Percentiles rank a stretch among this genome's conserved stretches.
These are phyloP conservation scores for Beauveria asiatica DNA, from an alignment of 2,329 filamentous ascomycete genomes.

Conservation along the genomic window DNA sequence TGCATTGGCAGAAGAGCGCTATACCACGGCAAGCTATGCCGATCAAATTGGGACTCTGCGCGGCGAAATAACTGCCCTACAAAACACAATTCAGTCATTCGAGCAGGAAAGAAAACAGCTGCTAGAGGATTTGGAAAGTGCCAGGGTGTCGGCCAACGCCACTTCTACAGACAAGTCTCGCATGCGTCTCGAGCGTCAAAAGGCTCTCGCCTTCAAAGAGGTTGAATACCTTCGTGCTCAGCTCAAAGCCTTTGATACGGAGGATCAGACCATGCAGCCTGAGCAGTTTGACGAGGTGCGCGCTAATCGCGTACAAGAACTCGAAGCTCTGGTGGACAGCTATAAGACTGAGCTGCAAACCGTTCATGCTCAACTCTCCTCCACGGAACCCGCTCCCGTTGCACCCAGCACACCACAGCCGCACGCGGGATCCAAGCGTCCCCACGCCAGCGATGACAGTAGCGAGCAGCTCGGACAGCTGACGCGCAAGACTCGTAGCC, in stretches of 20 bases:
- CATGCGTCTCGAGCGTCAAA: constrained; percentile 75
- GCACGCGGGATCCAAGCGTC: constrained; percentile 52
- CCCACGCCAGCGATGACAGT: constrained; percentile 44
- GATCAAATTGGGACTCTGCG: constrained; percentile 73
- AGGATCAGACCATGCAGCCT: constrained; percentile 79
- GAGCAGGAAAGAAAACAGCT: constrained; percentile 62
- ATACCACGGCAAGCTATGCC: constrained; percentile 70
- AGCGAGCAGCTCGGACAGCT: constrained; percentile 73
- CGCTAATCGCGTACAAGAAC: constrained; percentile 62
- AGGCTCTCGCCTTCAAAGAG: constrained; percentile 78
- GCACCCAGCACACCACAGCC: constrained; percentile 26
- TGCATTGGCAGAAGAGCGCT: constrained; percentile 72
- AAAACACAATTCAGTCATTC: constrained; percentile 63
- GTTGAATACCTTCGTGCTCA: constrained; percentile 91
- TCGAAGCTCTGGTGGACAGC: constrained; percentile 78
- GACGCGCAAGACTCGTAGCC: constrained; percentile 75
- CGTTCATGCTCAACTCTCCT: constrained; percentile 65
- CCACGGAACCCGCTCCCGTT: constrained; percentile 41
- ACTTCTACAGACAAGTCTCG: constrained; percentile 56
- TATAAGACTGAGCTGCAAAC: constrained; percentile 75
- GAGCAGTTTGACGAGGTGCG: constrained; percentile 72
- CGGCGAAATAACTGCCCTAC: constrained; percentile 68
- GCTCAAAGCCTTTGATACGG: constrained; percentile 76
- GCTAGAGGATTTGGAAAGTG: constrained; percentile 60
- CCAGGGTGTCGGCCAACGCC: constrained; percentile 44